Conservation (phyloP, 805 yeast genomes). For the Maudiozyma turicensis region DNA sequence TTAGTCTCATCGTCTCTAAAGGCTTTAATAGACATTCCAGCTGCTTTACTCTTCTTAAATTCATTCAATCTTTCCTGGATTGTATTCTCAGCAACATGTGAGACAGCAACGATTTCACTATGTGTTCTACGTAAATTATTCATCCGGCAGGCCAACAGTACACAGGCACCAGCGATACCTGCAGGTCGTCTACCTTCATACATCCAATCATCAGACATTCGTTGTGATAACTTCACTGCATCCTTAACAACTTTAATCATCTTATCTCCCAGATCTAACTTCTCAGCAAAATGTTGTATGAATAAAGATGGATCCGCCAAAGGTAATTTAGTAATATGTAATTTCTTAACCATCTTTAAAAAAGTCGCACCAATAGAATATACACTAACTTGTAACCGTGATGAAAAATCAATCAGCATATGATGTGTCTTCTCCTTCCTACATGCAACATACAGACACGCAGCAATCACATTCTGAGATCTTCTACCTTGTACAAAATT, state of each 20-base stretch:
- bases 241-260: conserved; percentile 72
- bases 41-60: conserved; percentile 70
- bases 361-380: conserved; percentile 95
- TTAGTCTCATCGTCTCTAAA: conserved; percentile 41
- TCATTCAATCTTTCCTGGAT: conserved; percentile 84
- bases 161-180: conserved; percentile 96
- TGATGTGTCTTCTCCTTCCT: conserved; percentile 85
- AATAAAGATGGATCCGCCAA: conserved; percentile 90
- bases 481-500: conserved; percentile 96
- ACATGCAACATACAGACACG: conserved; percentile 92
- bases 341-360: conserved; percentile 78
- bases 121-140: conserved; percentile 87
- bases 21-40: conserved; percentile 57
- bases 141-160: conserved; percentile 91
- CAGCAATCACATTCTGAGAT: conserved; percentile 90
- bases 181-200: conserved; percentile 97
- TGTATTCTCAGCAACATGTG: conserved; percentile 92
- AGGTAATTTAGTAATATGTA: conserved; percentile 71
- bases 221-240: conserved; percentile 74
- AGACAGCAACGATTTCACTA: conserved; percentile 87
- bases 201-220: conserved; percentile 94
- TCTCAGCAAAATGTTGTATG: conserved; percentile 88
- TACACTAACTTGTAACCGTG: conserved; percentile 81
- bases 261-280: conserved; percentile 68
- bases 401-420: conserved; percentile 91